Conservation (phyloP, 164 flowering plant genomes). For the Magnolia changhungtana region DNA sequence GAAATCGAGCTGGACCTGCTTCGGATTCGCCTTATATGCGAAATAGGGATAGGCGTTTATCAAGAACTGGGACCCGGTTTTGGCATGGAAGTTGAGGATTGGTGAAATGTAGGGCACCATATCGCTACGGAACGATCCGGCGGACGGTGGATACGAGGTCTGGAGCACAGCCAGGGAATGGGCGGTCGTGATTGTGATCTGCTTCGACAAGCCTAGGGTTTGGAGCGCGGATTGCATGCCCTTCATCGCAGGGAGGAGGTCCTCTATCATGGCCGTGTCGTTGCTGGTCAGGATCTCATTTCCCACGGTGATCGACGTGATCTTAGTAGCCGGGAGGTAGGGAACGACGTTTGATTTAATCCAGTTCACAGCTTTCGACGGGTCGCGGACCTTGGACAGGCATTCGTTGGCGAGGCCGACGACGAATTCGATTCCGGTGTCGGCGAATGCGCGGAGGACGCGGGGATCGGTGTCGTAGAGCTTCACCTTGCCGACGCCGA, state of each 20-base stretch:
- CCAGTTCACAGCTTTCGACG: constrained; percentile 33
- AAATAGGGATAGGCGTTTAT: constrained; percentile 35
- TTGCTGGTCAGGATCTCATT: constrained; percentile 48
- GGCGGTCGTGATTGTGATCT: constrained; percentile 30
- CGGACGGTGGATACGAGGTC: constrained; percentile 32
- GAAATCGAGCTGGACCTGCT: constrained; percentile 37
- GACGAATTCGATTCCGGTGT: constrained; percentile 40
- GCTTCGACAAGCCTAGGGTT: constrained; percentile 22
- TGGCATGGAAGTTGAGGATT: constrained; percentile 24
- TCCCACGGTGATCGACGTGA: constrained; percentile 45
- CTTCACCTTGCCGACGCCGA: constrained; percentile 32
- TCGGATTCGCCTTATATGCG: constrained; percentile 32
- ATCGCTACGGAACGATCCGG: constrained; percentile 27
- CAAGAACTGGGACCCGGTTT: constrained; percentile 26
- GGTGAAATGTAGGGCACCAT: constrained; percentile 16
- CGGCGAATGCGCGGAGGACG: constrained; percentile 41
- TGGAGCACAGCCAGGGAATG: constrained; percentile 27
- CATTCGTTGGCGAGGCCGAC: constrained; percentile 40
- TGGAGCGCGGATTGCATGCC: constrained; percentile 21
- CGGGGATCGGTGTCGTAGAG: constrained; percentile 35
- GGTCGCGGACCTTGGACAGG: constrained; percentile 32
- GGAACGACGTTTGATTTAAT: constrained; percentile 36
- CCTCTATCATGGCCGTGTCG: constrained; percentile 19
- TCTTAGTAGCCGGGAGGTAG: constrained; percentile 45
- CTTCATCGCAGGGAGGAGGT: constrained; percentile 39